A percentile compares a stretch with the other conserved stretches of the same genome.
These are phyloP conservation scores for Colletotrichum truncatum DNA, from an alignment of 2,329 filamentous ascomycete species.

Conservation along the genomic window DNA sequence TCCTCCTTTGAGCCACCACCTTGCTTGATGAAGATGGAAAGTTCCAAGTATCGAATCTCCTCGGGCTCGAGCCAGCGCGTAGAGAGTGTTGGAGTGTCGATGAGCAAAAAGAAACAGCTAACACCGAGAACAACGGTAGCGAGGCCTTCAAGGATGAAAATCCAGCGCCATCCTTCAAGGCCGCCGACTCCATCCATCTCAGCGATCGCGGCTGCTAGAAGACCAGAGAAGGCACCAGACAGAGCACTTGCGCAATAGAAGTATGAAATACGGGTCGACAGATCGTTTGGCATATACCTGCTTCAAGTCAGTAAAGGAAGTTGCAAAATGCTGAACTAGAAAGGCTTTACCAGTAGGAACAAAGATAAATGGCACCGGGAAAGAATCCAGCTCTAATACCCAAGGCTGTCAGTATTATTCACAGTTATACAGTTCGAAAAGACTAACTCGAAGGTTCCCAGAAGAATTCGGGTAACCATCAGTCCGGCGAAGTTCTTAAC, in stretches of 20 bases:
- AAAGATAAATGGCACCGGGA: conserved; percentile 62
- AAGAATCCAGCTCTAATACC: conserved; percentile 62
- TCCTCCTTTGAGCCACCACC: conserved; percentile 32
- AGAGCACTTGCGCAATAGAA: conserved; percentile 78
- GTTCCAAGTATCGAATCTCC: conserved; percentile 39
- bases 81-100: conserved; percentile 36
- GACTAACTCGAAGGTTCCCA: conserved; percentile 60
- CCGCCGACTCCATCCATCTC: conserved; percentile 52
- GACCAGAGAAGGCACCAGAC: conserved; percentile 70
- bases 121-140: conserved; percentile 41
- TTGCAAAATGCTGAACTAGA: conserved; percentile 45
- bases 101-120: conserved; percentile 32
- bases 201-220: conserved; percentile 68
- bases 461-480: conserved; percentile 47
- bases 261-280: conserved; percentile 59
- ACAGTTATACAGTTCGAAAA: no score
- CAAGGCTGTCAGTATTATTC: no score
- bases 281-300: conserved; percentile 57
- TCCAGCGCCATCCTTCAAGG: conserved; percentile 53
- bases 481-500: conserved; percentile 34
- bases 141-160: conserved; percentile 32
- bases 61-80: conserved; percentile 35
- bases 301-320: conserved; percentile 40
- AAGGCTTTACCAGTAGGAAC: conserved; percentile 67
- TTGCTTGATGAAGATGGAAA: conserved; percentile 41